phyloP scores from a whole-genome alignment of 106 monocot genomes.

The Alisma plantagoaquatica region DNA sequence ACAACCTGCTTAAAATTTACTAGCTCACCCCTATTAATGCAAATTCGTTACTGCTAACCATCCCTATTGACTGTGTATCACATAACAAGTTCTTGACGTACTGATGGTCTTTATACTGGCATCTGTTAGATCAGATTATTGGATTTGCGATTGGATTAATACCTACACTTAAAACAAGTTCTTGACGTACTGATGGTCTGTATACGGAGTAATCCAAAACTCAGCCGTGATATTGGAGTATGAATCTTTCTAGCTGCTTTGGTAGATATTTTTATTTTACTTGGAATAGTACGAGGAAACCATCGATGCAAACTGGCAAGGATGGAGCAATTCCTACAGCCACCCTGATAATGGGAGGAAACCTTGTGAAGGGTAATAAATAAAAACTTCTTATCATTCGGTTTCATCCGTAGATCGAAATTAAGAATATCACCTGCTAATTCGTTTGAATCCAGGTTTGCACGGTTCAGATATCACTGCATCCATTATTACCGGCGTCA shows the following conservation, averaged over 20 bases:
- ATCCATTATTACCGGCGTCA: conserved; percentile 24
- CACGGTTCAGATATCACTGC: conserved; percentile 14
- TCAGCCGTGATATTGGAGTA: conserved; percentile 57
- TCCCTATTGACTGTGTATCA: no score
- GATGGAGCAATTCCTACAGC: conserved; percentile 29
- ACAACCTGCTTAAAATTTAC: not conserved
- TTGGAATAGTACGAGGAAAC: no score
- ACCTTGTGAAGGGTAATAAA: conserved; percentile 30
- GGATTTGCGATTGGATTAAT: conserved; percentile 62
- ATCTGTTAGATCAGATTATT: conserved; percentile 51
- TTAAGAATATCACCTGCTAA: not conserved
- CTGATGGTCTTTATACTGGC: no score
- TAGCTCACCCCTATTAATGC: not conserved
- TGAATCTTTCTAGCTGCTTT: not conserved
- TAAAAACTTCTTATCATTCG: not conserved
- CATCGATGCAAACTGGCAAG: no score
- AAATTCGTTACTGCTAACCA: no score
- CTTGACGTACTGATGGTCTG: conserved; percentile 53
- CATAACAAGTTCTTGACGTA: no score
- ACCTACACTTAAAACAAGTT: conserved; percentile 39
- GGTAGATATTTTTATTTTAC: not conserved
- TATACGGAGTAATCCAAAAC: conserved; percentile 57
- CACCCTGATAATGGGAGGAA: conserved; percentile 34
- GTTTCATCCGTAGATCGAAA: not conserved
- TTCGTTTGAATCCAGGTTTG: conserved; percentile 18